Evolutionary conservation across 306 rosid genomes (phyloP).

Genomic region (Pterocarpus santalinus): DNA sequence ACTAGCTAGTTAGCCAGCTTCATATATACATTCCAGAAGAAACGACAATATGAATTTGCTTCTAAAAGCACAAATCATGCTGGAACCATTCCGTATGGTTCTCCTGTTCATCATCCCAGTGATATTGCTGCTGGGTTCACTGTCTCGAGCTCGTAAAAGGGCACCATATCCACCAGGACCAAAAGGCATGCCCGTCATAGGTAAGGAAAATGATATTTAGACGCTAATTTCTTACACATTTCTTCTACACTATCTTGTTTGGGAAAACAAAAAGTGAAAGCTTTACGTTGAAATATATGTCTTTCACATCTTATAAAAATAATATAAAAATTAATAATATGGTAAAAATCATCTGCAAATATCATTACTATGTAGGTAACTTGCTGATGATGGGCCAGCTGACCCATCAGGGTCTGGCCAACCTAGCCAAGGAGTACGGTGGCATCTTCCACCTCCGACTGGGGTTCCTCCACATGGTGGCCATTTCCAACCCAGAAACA

Average conservation of each 20-base stretch:
- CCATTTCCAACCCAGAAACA: constrained; percentile 59
- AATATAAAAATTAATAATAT: no score
- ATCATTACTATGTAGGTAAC: constrained; percentile 53
- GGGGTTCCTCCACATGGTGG: constrained; percentile 45
- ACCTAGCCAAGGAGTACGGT: constrained; percentile 68
- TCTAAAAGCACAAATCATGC: constrained; percentile 16
- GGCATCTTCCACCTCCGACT: constrained; percentile 78
- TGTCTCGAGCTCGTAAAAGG: constrained; percentile 35
- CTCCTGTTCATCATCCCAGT: constrained; percentile 47
- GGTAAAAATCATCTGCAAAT: no score
- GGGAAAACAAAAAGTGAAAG: no score
- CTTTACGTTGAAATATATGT: no score
- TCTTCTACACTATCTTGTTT: no score
- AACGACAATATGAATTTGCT: constrained; percentile 48
- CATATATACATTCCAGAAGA: no score
- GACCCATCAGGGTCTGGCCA: constrained; percentile 82
- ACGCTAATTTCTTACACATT: no score
- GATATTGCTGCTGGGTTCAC: constrained; percentile 42
- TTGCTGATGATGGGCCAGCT: constrained; percentile 78
- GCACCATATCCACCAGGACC: constrained; percentile 85
- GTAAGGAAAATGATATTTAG: no score
- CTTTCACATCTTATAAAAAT: no score
- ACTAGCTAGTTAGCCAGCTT: no score
- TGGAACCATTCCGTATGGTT: constrained; percentile 43
- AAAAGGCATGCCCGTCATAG: constrained; percentile 68